Conservation (phyloP, 768 basidiomycete genomes). For the Boletus rubropictus region DNA sequence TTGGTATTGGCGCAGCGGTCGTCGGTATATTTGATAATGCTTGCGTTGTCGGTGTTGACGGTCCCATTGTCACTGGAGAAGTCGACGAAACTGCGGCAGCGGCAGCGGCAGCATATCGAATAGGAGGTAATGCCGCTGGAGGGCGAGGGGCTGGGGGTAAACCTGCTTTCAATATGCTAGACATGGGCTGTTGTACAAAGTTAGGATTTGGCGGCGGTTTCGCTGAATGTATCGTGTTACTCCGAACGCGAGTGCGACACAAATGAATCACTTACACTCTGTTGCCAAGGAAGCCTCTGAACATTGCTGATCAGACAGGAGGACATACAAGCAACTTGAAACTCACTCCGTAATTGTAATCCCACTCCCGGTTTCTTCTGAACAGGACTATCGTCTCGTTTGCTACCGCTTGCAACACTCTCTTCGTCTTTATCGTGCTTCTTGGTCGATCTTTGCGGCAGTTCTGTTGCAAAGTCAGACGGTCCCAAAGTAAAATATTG, state of each 20-base stretch:
- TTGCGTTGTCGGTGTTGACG: conserved; percentile 32
- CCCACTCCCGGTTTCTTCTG: conserved; percentile 68
- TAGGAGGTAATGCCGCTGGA: conserved; percentile 61
- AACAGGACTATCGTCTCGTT: conserved; percentile 73
- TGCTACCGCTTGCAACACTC: conserved; percentile 59
- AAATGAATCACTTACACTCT: conserved; percentile 45
- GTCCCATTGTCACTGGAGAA: conserved; percentile 19
- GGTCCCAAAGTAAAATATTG: not conserved
- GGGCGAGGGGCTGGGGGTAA: conserved; percentile 53
- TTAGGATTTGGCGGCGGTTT: conserved; percentile 80
- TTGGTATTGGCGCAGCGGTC: conserved; percentile 35
- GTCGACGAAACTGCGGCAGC: conserved; percentile 39
- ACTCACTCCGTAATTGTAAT: conserved; percentile 67
- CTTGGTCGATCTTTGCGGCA: conserved; percentile 65
- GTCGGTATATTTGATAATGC: conserved; percentile 31
- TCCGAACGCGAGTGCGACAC: not conserved
- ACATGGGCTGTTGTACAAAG: conserved; percentile 74
- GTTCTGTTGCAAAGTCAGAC: conserved; percentile 36
- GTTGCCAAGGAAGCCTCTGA: conserved; percentile 59
- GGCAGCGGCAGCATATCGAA: conserved; percentile 89
- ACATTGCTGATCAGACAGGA: conserved; percentile 11
- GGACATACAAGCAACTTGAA: conserved; percentile 2
- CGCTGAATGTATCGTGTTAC: conserved; percentile 11
- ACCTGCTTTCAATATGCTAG: conserved; percentile 69
- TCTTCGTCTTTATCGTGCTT: conserved; percentile 72